A percentile compares a stretch with the other conserved stretches of the same genome.
phyloP scores from a whole-genome alignment of 2,329 filamentous ascomycete genomes.

The Hypoxylon sp. region DNA sequence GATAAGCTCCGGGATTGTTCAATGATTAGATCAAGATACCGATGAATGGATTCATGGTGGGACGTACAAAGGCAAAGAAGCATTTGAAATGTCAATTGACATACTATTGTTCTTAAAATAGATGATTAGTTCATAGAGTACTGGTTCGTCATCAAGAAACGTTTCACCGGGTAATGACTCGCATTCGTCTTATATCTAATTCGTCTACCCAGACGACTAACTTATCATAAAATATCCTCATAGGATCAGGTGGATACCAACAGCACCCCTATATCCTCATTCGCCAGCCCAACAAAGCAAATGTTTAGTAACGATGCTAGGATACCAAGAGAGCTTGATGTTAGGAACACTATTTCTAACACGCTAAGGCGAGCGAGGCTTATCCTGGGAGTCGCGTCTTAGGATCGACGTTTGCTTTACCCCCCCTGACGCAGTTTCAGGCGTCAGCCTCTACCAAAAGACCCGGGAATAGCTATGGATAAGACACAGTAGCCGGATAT shows the following conservation, averaged over 20 bases:
- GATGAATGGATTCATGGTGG: not conserved
- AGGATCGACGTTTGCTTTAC: not conserved
- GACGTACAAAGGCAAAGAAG: not conserved
- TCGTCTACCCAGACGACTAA: not conserved
- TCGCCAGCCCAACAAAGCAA: not conserved
- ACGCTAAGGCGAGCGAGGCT: not conserved
- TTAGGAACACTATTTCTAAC: not conserved
- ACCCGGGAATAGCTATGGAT: not conserved
- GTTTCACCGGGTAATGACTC: not conserved
- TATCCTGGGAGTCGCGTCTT: not conserved
- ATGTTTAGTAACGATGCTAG: not conserved
- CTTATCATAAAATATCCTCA: not conserved
- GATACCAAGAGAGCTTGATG: not conserved
- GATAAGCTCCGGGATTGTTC: not conserved
- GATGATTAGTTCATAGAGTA: constrained; percentile 1
- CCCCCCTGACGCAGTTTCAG: not conserved
- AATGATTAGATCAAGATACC: not conserved
- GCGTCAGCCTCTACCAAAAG: not conserved
- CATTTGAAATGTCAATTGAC: not conserved
- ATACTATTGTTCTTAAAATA: constrained; percentile 18
- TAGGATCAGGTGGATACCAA: not conserved
- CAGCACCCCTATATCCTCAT: not conserved
- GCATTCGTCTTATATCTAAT: constrained; percentile 10
- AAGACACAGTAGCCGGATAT: not conserved
- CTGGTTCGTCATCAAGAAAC: constrained; percentile 6